phyloP scores from a whole-genome alignment of 495 filamentous ascomycete species.

The Neurospora sp. region DNA sequence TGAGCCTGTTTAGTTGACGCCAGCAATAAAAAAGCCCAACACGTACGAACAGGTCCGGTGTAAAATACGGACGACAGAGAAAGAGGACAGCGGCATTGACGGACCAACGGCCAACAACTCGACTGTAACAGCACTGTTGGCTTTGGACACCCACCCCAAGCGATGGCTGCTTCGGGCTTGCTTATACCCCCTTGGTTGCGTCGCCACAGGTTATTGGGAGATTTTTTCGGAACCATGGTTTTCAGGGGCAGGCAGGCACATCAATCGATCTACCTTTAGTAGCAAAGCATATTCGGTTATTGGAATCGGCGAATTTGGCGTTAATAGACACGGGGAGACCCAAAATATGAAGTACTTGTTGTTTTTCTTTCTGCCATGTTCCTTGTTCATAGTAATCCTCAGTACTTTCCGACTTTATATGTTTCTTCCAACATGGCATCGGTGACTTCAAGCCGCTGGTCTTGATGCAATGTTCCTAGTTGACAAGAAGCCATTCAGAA shows the following conservation, averaged over 20 bases:
- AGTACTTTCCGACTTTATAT: not conserved
- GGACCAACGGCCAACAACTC: not conserved
- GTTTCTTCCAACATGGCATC: too few relatives aligned
- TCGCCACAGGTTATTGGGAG: not conserved
- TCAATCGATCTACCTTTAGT: not conserved
- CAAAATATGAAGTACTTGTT: constrained; percentile 1
- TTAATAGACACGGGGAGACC: constrained; percentile 11
- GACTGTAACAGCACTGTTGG: not conserved
- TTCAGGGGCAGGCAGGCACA: not conserved
- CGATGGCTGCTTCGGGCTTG: not conserved
- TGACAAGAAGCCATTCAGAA: too few relatives aligned
- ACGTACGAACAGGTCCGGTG: not conserved
- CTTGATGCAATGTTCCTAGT: too few relatives aligned
- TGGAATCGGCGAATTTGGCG: constrained; percentile 17
- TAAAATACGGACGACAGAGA: not conserved
- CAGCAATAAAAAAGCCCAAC: not conserved
- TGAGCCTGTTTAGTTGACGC: not conserved
- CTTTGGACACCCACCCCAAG: not conserved
- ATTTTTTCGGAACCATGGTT: not conserved
- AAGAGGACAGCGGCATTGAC: not conserved
- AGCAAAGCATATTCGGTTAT: constrained; percentile 6
- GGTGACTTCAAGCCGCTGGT: too few relatives aligned
- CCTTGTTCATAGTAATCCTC: constrained; percentile 1
- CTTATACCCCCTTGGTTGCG: not conserved
- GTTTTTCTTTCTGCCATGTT: not conserved